Percentiles rank a stretch among this genome's conserved stretches.
Evolutionary conservation across 2,329 filamentous ascomycete species (phyloP).

Genomic region (Cyphellophora europaea): DNA sequence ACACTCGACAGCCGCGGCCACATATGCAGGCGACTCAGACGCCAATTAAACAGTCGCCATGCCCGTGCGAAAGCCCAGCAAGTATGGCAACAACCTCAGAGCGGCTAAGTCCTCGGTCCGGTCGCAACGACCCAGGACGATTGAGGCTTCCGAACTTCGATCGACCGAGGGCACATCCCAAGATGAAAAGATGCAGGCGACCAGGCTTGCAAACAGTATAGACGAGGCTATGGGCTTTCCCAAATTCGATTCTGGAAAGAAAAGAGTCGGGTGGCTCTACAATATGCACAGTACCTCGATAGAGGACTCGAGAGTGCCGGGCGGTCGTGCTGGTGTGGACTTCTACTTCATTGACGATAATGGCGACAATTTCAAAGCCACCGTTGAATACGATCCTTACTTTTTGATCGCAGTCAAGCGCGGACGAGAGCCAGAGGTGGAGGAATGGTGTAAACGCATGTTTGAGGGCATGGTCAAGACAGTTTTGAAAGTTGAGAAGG

Average conservation of each 20-base stretch:
- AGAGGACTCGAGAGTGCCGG: conserved; percentile 71
- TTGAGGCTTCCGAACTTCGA: conserved; percentile 64
- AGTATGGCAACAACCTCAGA: conserved; percentile 53
- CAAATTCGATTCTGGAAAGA: conserved; percentile 80
- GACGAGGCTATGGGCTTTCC: conserved; percentile 93
- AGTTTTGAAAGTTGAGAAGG: conserved; percentile 72
- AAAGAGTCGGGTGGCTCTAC: conserved; percentile 83
- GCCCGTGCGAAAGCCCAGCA: conserved; percentile 46
- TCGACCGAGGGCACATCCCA: conserved; percentile 78
- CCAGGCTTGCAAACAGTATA: conserved; percentile 72
- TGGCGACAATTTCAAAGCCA: conserved; percentile 86
- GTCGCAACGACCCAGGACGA: conserved; percentile 55
- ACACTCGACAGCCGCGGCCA: not conserved
- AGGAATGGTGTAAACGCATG: conserved; percentile 79
- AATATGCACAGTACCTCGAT: conserved; percentile 88
- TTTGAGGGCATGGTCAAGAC: conserved; percentile 75
- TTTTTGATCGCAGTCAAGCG: conserved; percentile 86
- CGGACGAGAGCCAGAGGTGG: conserved; percentile 82
- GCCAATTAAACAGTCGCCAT: conserved; percentile 21
- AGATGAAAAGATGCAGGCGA: conserved; percentile 86
- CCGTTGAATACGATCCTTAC: conserved; percentile 92
- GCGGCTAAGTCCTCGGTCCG: conserved; percentile 26
- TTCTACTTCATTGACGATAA: conserved; percentile 96
- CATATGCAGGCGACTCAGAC: not conserved
- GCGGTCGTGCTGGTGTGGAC: conserved; percentile 82